These are phyloP conservation scores for Xanthoconium stramineum DNA, from an alignment of 768 basidiomycete genomes.

Conservation along the genomic window DNA sequence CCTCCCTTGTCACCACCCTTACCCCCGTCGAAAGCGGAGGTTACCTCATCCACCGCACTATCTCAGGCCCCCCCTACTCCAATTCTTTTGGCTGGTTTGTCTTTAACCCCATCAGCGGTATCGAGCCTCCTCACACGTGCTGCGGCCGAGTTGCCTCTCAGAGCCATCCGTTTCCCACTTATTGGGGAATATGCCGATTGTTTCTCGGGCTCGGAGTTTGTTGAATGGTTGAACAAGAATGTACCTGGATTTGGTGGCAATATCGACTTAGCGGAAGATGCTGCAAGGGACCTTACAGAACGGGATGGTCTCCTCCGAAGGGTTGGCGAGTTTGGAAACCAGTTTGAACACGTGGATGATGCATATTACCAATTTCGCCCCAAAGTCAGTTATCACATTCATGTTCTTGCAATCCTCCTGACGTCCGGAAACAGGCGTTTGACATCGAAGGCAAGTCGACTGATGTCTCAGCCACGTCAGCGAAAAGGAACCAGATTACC, in stretches of 20 bases:
- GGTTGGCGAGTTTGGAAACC: conserved; percentile 80
- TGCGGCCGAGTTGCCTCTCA: conserved; percentile 65
- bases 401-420: conserved; percentile 24
- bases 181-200: conserved; percentile 83
- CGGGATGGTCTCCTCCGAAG: conserved; percentile 60
- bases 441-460: conserved; percentile 25
- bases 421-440: conserved; percentile 24
- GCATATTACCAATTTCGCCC: conserved; percentile 84
- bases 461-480: conserved; percentile 19
- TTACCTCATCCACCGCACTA: conserved; percentile 35
- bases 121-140: conserved; percentile 72
- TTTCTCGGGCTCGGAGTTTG: conserved; percentile 88
- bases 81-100: conserved; percentile 73
- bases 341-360: conserved; percentile 73
- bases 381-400: conserved; percentile 46
- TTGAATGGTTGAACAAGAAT: conserved; percentile 75
- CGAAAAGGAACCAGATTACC: conserved; percentile 36
- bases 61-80: conserved; percentile 40
- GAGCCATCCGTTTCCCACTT: conserved; percentile 71
- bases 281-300: conserved; percentile 52
- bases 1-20: conserved; percentile 61
- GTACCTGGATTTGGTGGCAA: conserved; percentile 76
- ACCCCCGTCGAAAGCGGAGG: conserved; percentile 43
- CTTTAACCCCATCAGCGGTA: conserved; percentile 60
- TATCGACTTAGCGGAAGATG: conserved; percentile 76